These are phyloP conservation scores for Neoconidiobolus thromboides DNA, from an alignment of 371 early-diverging fungal genomes.

Conservation along the genomic window DNA sequence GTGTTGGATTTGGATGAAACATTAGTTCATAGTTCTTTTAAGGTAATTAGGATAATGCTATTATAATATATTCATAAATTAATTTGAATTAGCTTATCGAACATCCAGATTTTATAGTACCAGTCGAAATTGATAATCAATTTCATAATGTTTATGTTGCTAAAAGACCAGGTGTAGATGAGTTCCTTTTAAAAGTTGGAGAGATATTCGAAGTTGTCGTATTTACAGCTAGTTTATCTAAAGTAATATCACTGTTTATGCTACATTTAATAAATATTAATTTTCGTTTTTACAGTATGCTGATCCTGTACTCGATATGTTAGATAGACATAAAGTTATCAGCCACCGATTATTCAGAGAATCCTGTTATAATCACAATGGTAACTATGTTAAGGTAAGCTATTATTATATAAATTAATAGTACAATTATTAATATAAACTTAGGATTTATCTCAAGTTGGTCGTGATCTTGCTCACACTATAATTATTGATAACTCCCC, in stretches of 20 bases:
- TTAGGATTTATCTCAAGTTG: slow-evolving; percentile 59
- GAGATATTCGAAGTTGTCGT: slow-evolving; percentile 83
- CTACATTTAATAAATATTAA: background rate
- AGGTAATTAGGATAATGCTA: slow-evolving; percentile 13
- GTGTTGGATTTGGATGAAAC: slow-evolving; percentile 79
- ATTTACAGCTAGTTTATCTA: slow-evolving; percentile 87
- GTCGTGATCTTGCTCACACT: slow-evolving; percentile 54
- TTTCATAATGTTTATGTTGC: slow-evolving; percentile 86
- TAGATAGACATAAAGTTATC: slow-evolving; percentile 69
- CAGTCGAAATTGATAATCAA: slow-evolving; percentile 76
- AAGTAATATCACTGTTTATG: slow-evolving; percentile 26
- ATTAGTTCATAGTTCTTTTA: slow-evolving; percentile 69
- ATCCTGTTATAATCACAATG: slow-evolving; percentile 79
- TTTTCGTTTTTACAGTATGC: slow-evolving; percentile 54
- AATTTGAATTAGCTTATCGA: background rate
- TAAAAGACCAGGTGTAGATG: slow-evolving; percentile 88
- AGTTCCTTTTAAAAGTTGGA: slow-evolving; percentile 71
- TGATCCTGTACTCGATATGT: slow-evolving; percentile 83
- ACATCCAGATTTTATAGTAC: slow-evolving; percentile 68
- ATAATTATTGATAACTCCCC: slow-evolving; percentile 85
- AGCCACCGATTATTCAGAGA: slow-evolving; percentile 86
- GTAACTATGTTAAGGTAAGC: slow-evolving; percentile 85
- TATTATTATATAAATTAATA: background rate
- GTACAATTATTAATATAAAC: background rate
- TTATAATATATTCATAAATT: background rate